Conservation (phyloP, 83 land plant genomes). For the Thuja plicata region DNA sequence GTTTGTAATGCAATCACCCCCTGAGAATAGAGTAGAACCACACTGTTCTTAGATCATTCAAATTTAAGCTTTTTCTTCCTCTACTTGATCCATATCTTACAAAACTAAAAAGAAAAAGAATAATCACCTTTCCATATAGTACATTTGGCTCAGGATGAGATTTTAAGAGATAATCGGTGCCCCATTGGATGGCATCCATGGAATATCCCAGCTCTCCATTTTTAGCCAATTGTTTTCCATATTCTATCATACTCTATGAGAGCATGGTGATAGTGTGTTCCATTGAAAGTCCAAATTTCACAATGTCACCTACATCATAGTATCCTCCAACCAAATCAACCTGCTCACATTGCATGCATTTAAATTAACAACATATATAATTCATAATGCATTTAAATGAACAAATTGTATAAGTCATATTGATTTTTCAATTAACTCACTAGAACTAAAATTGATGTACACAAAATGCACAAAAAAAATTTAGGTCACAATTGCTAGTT, state of each 20-base stretch:
- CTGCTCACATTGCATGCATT: no score
- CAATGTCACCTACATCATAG: conserved; percentile 36
- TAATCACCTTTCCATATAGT: neutral
- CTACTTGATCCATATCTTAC: neutral
- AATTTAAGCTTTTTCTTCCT: no score
- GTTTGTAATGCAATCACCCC: no score
- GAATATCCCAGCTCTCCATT: conserved; percentile 30
- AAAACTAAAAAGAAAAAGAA: neutral
- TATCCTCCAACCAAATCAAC: no score
- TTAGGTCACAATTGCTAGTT: neutral
- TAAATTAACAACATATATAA: no score
- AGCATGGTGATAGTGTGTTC: conserved; percentile 49
- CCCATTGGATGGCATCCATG: no score
- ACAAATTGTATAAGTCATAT: neutral
- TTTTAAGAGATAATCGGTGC: no score
- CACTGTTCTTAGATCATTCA: no score
- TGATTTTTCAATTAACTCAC: neutral
- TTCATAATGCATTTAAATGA: no score
- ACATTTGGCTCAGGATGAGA: conserved; percentile 34
- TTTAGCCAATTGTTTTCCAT: conserved; percentile 19
- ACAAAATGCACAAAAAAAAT: neutral
- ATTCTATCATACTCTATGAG: conserved; percentile 41
- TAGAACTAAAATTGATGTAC: neutral
- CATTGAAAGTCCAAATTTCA: conserved; percentile 47
- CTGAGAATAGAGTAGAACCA: no score